Evolutionary conservation across 495 filamentous ascomycete species (phyloP).

Genomic region (Annulohypoxylon maeteangense): DNA sequence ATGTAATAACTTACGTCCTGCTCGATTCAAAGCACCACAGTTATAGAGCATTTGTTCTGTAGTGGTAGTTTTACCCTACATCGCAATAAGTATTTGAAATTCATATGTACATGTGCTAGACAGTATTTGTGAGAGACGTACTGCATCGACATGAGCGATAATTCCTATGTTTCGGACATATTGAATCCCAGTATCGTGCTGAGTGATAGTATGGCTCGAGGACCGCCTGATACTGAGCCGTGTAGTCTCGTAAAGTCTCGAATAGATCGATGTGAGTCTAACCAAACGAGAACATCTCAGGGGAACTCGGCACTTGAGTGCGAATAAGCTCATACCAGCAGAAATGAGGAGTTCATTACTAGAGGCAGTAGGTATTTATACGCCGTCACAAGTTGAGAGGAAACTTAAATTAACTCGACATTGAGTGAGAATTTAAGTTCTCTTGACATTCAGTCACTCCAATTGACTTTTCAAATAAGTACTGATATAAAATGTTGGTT

Average conservation of each 20-base stretch:
- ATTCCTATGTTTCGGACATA: constrained; percentile 95
- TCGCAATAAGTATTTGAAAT: constrained; percentile 16
- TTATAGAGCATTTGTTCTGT: constrained; percentile 99
- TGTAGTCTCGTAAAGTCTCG: constrained; percentile 9
- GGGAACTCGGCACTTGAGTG: constrained; percentile 40
- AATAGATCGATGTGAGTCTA: constrained; percentile 26
- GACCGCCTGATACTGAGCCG: constrained; percentile 16
- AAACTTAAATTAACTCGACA: background rate
- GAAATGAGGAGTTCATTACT: constrained; percentile 22
- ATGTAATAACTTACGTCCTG: constrained; percentile 71
- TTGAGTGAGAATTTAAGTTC: background rate
- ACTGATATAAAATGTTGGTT: background rate
- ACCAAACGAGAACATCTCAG: constrained; percentile 35
- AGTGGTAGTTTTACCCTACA: constrained; percentile 95
- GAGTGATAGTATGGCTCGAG: constrained; percentile 15
- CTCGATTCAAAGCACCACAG: constrained; percentile 84
- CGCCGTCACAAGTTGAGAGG: background rate
- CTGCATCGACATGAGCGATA: constrained; percentile 98
- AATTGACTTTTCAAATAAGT: constrained; percentile 4
- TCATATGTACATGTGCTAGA: constrained; percentile 1
- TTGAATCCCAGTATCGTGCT: constrained; percentile 52
- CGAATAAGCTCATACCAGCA: constrained; percentile 44
- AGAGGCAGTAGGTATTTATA: background rate
- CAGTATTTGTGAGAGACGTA: constrained; percentile 52
- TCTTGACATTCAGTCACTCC: background rate